Evolutionary conservation across 768 basidiomycete species (phyloP).

Genomic region (Exidia glandulosa): DNA sequence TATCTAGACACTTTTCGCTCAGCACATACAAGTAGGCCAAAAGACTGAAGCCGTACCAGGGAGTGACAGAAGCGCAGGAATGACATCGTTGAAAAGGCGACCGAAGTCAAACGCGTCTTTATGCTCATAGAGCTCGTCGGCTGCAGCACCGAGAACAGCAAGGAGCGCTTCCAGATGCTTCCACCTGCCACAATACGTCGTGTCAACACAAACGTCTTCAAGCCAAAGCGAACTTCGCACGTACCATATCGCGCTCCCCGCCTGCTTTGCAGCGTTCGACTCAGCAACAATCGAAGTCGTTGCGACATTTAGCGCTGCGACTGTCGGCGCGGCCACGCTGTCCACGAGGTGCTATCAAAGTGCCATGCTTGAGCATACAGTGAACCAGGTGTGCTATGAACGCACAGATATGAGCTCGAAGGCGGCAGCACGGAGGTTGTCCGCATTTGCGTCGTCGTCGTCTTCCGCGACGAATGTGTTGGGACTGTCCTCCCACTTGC

Average conservation of each 20-base stretch:
- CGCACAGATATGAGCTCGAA: constrained; percentile 74
- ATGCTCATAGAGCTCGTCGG: constrained; percentile 62
- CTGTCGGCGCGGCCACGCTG: constrained; percentile 38
- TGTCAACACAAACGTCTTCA: background rate
- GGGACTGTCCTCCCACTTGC: constrained; percentile 79
- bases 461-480: constrained; percentile 93
- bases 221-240: constrained; percentile 16
- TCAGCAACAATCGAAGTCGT: constrained; percentile 45
- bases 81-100: constrained; percentile 59
- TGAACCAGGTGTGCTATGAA: constrained; percentile 23
- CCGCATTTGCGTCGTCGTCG: constrained; percentile 77
- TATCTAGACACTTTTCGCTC: constrained; percentile 34
- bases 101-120: constrained; percentile 82
- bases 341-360: constrained; percentile 45
- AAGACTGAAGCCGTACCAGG: constrained; percentile 42
- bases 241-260: constrained; percentile 59
- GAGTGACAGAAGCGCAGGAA: constrained; percentile 64
- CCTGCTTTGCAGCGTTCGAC: constrained; percentile 43
- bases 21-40: background rate
- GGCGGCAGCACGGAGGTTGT: constrained; percentile 73
- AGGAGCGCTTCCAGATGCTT: constrained; percentile 78
- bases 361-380: too few relatives aligned
- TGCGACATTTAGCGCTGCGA: constrained; percentile 39
- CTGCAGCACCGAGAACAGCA: constrained; percentile 69
- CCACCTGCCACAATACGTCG: constrained; percentile 56